Percentiles rank a stretch among this genome's conserved stretches.
phyloP scores from a whole-genome alignment of 2,329 filamentous ascomycete genomes.

The Aspergillus sp. region DNA sequence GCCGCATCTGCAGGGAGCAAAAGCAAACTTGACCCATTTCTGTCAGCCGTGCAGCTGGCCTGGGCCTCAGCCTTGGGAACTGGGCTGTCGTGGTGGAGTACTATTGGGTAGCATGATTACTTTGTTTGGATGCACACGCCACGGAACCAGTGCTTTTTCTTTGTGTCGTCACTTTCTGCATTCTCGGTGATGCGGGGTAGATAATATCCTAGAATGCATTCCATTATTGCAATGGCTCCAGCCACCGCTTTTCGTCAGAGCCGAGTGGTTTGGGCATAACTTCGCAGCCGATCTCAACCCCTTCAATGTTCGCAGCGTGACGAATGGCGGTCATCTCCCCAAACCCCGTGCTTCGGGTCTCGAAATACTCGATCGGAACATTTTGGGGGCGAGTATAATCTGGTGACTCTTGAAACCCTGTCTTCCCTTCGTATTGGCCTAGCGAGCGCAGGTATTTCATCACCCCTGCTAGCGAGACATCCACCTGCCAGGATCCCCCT shows the following conservation, averaged over 20 bases:
- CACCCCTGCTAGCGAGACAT: constrained; percentile 57
- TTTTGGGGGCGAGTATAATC: constrained; percentile 36
- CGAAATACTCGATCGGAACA: constrained; percentile 41
- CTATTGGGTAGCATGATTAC: not conserved
- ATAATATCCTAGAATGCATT: not conserved
- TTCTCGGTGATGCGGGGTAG: not conserved
- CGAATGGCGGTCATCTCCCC: constrained; percentile 51
- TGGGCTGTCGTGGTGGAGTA: not conserved
- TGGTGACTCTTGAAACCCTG: constrained; percentile 45
- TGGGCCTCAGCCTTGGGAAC: not conserved
- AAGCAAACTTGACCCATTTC: not conserved
- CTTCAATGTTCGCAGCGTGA: constrained; percentile 53
- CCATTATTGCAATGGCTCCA: not conserved
- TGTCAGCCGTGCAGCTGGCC: not conserved
- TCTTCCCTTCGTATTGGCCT: constrained; percentile 50
- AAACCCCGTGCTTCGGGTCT: constrained; percentile 49
- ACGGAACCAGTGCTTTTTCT: not conserved
- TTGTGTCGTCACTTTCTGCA: not conserved
- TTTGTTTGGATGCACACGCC: not conserved
- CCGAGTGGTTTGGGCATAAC: constrained; percentile 55
- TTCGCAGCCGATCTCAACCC: constrained; percentile 51
- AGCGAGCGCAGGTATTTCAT: constrained; percentile 60
- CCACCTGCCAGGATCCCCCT: constrained; percentile 54
- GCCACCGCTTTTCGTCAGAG: constrained; percentile 39
- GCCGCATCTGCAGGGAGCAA: not conserved